phyloP scores from a whole-genome alignment of 495 filamentous ascomycete species.

The Daldinia decipiens region DNA sequence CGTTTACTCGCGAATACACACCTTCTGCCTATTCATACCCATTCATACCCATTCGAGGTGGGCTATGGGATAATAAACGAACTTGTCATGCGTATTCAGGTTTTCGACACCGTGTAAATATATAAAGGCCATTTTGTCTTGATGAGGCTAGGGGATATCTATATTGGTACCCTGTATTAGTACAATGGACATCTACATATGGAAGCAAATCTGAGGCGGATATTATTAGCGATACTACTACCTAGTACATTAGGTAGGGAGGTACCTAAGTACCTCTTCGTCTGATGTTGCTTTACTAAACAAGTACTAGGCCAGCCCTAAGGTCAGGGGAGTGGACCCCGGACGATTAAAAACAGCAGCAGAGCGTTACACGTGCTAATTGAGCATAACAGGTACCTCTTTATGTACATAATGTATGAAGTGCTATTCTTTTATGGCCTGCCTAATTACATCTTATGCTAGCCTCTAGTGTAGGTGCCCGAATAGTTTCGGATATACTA shows the following conservation, averaged over 20 bases:
- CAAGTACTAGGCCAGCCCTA: constrained; percentile 24
- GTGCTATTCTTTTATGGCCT: not conserved
- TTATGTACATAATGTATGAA: no score
- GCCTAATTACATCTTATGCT: not conserved
- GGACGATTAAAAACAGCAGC: constrained; percentile 18
- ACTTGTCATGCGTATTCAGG: constrained; percentile 1
- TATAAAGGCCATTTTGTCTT: constrained; percentile 14
- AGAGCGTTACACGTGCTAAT: not conserved
- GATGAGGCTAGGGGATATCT: constrained; percentile 6
- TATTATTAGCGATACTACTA: constrained; percentile 3
- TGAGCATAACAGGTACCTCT: not conserved
- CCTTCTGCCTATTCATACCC: not conserved
- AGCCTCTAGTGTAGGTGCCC: not conserved
- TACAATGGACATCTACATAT: not conserved
- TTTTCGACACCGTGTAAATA: constrained; percentile 15
- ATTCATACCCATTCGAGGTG: not conserved
- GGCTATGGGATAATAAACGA: not conserved
- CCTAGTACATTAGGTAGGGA: not conserved
- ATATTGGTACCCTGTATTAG: not conserved
- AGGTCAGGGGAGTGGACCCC: constrained; percentile 18
- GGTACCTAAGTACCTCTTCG: not conserved
- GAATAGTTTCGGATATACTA: constrained; percentile 5
- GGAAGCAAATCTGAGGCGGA: constrained; percentile 16
- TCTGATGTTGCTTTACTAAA: constrained; percentile 12
- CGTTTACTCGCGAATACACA: not conserved